Conservation (phyloP, 208 protist species). For the Strigomonas galati region DNA sequence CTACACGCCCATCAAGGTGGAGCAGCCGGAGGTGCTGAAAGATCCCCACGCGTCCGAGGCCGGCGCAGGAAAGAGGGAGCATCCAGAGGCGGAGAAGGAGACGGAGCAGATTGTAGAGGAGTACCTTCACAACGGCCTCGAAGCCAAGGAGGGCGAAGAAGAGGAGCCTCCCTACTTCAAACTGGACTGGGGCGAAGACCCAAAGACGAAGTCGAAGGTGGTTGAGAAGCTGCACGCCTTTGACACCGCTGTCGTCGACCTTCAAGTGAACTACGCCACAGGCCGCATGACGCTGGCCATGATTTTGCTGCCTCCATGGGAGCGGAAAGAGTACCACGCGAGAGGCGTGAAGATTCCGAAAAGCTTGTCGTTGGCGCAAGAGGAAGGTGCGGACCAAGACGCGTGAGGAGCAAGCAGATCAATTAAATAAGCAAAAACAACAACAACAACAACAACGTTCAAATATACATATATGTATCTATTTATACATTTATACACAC, state of each 20-base stretch:
- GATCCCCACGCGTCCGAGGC: not conserved
- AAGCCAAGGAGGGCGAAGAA: not conserved
- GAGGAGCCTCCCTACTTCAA: not conserved
- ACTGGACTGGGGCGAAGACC: not conserved
- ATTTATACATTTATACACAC: too few relatives aligned
- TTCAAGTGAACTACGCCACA: constrained; percentile 30
- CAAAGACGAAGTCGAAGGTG: constrained; percentile 18
- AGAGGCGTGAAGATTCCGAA: constrained; percentile 28
- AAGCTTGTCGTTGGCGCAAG: not conserved
- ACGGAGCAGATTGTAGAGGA: constrained; percentile 8
- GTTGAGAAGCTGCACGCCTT: constrained; percentile 45
- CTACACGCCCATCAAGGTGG: constrained; percentile 26
- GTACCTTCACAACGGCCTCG: not conserved
- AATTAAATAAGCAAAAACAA: too few relatives aligned
- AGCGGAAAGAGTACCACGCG: constrained; percentile 26
- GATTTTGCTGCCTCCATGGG: constrained; percentile 68
- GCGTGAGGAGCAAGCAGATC: too few relatives aligned
- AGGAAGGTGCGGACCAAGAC: too few relatives aligned
- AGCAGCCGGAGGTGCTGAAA: constrained; percentile 1
- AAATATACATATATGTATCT: too few relatives aligned
- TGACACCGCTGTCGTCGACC: constrained; percentile 32
- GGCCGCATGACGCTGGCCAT: constrained; percentile 48
- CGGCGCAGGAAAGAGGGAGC: not conserved
- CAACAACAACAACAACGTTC: too few relatives aligned
- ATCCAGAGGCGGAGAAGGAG: constrained; percentile 29